Conservation (phyloP, 1,284 basidiomycete genomes). For the Malassezia cuniculi region DNA sequence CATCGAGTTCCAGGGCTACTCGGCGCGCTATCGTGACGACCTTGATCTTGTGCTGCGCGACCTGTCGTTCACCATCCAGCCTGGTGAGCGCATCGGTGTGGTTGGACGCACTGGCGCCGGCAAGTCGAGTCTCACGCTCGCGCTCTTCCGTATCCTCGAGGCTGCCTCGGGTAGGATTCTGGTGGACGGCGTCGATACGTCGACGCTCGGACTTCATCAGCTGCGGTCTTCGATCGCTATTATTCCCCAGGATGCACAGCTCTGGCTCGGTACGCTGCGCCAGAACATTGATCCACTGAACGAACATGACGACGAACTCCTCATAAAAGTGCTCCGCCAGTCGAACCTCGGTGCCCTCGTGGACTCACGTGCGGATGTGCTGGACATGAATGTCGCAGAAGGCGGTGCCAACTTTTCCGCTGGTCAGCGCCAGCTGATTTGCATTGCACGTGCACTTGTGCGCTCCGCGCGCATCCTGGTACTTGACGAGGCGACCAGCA, state of each 20-base stretch:
- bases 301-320: conserved; percentile 57
- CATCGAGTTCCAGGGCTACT: conserved; percentile 68
- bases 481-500: conserved; percentile 63
- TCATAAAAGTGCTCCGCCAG: conserved; percentile 69
- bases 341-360: conserved; percentile 60
- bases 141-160: conserved; percentile 51
- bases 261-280: conserved; percentile 73
- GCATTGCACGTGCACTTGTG: conserved; percentile 43
- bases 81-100: conserved; percentile 59
- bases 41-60: conserved; percentile 65
- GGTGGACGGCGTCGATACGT: conserved; percentile 72
- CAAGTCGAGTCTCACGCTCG: conserved; percentile 63
- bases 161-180: conserved; percentile 62
- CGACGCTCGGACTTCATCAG: conserved; percentile 68
- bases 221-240: conserved; percentile 57
- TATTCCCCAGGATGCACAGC: conserved; percentile 62
- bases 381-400: conserved; percentile 66
- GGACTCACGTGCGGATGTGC: conserved; percentile 56
- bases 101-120: conserved; percentile 79
- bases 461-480: conserved; percentile 64
- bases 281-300: conserved; percentile 69
- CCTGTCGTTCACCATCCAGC: conserved; percentile 55
- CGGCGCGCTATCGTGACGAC: conserved; percentile 67
- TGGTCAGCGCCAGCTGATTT: conserved; percentile 57
- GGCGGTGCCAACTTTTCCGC: conserved; percentile 66